Percentiles rank a stretch among this genome's conserved stretches.
phyloP scores from a whole-genome alignment of 169 alveolate species.

The Plasmodium vivax region DNA sequence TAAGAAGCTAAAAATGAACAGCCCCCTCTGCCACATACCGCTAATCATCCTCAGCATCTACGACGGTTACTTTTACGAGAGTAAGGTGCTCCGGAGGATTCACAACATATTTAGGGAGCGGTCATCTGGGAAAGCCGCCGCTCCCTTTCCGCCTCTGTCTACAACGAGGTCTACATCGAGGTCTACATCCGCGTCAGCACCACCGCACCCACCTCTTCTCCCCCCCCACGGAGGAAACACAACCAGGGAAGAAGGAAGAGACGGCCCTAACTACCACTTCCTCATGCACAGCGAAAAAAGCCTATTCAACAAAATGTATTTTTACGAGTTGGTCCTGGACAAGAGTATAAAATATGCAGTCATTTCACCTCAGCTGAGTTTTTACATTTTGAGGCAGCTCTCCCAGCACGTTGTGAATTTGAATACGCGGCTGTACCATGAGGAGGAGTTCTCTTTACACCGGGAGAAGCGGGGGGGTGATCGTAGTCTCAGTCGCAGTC shows the following conservation, averaged over 20 bases:
- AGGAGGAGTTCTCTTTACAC: neutral
- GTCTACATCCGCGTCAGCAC: too few relatives aligned
- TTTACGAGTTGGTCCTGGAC: conserved; percentile 41
- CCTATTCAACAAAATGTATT: conserved; percentile 38
- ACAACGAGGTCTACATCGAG: neutral
- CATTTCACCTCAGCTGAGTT: conserved; percentile 52
- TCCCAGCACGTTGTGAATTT: conserved; percentile 30
- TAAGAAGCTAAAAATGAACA: conserved; percentile 17
- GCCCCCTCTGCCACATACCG: conserved; percentile 26
- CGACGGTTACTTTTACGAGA: conserved; percentile 57
- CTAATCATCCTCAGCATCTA: conserved; percentile 28
- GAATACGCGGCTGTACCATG: conserved; percentile 18
- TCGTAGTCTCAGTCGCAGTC: too few relatives aligned
- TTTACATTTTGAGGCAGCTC: conserved; percentile 11
- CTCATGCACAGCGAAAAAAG: conserved; percentile 30
- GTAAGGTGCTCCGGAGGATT: neutral
- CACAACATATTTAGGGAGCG: conserved; percentile 1
- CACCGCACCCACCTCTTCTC: neutral
- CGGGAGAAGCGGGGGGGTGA: neutral
- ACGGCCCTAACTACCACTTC: conserved; percentile 11
- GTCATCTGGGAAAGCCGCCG: neutral
- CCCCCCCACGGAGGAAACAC: neutral
- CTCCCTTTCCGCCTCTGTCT: neutral
- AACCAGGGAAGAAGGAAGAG: neutral
- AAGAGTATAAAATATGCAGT: conserved; percentile 36